Percentiles rank a stretch among this genome's conserved stretches.
These are phyloP conservation scores for Chlorella sp. DNA, from an alignment of 139 green algal species.

Conservation along the genomic window DNA sequence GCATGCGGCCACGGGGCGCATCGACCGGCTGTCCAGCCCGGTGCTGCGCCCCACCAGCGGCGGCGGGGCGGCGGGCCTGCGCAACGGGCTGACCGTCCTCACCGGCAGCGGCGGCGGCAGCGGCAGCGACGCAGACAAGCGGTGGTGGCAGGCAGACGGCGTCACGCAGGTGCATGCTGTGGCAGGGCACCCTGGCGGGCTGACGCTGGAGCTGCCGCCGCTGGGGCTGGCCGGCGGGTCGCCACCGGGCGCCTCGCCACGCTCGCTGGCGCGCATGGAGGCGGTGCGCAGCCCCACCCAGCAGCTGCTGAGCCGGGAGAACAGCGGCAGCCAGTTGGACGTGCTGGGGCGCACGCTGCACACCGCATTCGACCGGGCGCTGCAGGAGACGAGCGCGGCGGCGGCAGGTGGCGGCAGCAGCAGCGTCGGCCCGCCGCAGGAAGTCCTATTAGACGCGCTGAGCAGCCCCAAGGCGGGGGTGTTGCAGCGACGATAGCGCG, in stretches of 20 bases:
- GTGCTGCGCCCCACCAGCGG: constrained; percentile 10
- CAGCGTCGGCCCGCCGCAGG: neutral
- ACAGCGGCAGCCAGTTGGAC: neutral
- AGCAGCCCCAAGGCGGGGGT: too few species aligned
- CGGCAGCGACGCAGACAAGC: neutral
- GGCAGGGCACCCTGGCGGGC: neutral
- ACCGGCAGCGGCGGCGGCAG: neutral
- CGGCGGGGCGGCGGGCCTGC: neutral
- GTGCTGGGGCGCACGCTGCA: neutral
- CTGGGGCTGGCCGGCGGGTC: neutral
- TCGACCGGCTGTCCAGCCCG: constrained; percentile 13
- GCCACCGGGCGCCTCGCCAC: neutral
- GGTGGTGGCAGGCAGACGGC: neutral
- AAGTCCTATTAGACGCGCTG: too few species aligned
- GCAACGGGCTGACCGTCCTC: neutral
- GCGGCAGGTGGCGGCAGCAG: neutral
- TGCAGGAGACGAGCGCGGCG: neutral
- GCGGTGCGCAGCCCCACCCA: constrained; percentile 31
- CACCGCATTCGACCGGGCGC: neutral
- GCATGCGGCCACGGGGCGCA: neutral
- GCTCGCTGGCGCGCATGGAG: neutral
- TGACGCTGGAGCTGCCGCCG: constrained; percentile 5
- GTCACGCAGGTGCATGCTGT: neutral
- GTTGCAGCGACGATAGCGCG: too few species aligned
- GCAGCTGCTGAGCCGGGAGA: constrained; percentile 28